These are phyloP conservation scores for Stereocaulon alpinum DNA, from an alignment of 495 filamentous ascomycete genomes.

Conservation along the genomic window DNA sequence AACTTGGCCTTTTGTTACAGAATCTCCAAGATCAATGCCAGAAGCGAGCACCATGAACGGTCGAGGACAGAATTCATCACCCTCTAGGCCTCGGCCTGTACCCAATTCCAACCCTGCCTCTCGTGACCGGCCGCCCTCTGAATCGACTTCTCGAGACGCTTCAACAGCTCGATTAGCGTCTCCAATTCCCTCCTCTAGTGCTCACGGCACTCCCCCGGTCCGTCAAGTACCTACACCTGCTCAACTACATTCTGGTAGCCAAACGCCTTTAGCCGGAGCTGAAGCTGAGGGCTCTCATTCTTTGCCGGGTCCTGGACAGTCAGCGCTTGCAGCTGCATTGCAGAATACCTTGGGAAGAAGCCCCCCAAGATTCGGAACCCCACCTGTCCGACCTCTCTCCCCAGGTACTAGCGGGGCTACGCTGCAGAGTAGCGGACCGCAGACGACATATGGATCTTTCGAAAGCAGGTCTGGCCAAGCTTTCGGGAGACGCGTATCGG, in stretches of 20 bases:
- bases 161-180: slow-evolving; percentile 66
- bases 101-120: slow-evolving; percentile 34
- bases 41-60: slow-evolving; percentile 17
- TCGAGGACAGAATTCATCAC: slow-evolving; percentile 15
- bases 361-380: slow-evolving; percentile 39
- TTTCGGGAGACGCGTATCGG: slow-evolving; percentile 26
- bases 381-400: slow-evolving; percentile 46
- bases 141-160: slow-evolving; percentile 48
- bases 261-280: slow-evolving; percentile 45
- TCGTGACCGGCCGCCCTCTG: slow-evolving; percentile 35
- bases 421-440: slow-evolving; percentile 38
- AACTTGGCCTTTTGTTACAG: not conserved
- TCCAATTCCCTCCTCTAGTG: slow-evolving; percentile 47
- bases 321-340: slow-evolving; percentile 65
- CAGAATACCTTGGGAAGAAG: slow-evolving; percentile 51
- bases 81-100: slow-evolving; percentile 20
- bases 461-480: slow-evolving; percentile 45
- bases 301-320: slow-evolving; percentile 56
- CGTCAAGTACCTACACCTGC: slow-evolving; percentile 33
- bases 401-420: slow-evolving; percentile 38
- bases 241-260: slow-evolving; percentile 26
- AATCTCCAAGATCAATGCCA: not conserved
- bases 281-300: slow-evolving; percentile 31
- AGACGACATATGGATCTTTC: slow-evolving; percentile 71
- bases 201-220: slow-evolving; percentile 37